Percentiles rank a stretch among this genome's conserved stretches.
These are phyloP conservation scores for Hypericum perforatum DNA, from an alignment of 345 rosid genomes.

Conservation along the genomic window DNA sequence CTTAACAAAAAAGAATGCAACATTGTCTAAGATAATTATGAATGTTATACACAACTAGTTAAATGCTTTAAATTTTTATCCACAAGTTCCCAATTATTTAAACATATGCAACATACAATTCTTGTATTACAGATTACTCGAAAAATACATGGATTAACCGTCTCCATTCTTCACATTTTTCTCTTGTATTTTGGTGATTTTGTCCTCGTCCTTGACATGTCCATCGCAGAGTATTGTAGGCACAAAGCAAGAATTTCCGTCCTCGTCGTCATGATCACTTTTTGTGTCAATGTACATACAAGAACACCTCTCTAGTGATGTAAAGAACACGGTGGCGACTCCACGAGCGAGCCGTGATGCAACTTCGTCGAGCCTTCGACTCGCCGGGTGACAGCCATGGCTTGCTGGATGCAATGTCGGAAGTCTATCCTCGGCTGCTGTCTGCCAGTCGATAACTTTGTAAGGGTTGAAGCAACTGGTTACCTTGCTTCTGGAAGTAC, in stretches of 20 bases:
- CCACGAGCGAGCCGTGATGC: constrained; percentile 25
- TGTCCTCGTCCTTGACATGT: not conserved
- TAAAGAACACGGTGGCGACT: constrained; percentile 32
- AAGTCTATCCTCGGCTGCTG: too few relatives aligned
- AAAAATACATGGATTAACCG: too few relatives aligned
- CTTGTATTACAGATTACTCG: too few relatives aligned
- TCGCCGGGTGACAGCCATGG: constrained; percentile 7
- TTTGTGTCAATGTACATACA: constrained; percentile 30
- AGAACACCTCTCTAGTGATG: constrained; percentile 28
- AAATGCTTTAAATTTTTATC: too few relatives aligned
- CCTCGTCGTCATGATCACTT: constrained; percentile 22
- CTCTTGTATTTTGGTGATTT: too few relatives aligned
- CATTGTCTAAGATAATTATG: too few relatives aligned
- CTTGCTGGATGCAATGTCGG: not conserved
- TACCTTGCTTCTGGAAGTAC: constrained; percentile 2
- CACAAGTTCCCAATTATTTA: too few relatives aligned
- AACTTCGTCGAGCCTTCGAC: constrained; percentile 22
- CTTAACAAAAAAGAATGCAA: too few relatives aligned
- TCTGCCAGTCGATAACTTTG: too few relatives aligned
- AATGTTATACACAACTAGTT: too few relatives aligned
- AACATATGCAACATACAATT: too few relatives aligned
- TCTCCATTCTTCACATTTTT: too few relatives aligned
- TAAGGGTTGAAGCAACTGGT: not conserved
- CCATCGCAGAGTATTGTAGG: constrained; percentile 7
- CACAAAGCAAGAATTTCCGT: not conserved